These are phyloP conservation scores for Lachancea cidri DNA, from an alignment of 805 yeast genomes.

Conservation along the genomic window DNA sequence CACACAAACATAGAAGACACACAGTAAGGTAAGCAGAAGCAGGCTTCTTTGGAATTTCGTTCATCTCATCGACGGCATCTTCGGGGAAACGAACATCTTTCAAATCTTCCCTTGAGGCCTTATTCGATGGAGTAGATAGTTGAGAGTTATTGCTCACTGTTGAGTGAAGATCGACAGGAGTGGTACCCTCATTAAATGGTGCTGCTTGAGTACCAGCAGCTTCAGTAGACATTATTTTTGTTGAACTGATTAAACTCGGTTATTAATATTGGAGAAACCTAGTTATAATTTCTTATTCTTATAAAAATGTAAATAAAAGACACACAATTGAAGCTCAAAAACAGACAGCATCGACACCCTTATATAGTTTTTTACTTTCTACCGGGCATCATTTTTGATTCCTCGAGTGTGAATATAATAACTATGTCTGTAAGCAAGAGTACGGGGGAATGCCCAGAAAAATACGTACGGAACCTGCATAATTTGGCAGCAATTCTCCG, in stretches of 20 bases:
- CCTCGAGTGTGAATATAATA: not conserved
- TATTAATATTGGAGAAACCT: not conserved
- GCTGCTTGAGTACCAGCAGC: slow-evolving; percentile 7
- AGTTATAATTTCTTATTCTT: not conserved
- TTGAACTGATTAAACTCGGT: not conserved
- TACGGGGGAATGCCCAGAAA: slow-evolving; percentile 1
- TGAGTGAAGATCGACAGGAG: slow-evolving; percentile 13
- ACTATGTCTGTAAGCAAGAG: not conserved
- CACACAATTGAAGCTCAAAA: not conserved
- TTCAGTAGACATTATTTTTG: slow-evolving; percentile 5
- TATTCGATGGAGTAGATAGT: slow-evolving; percentile 29
- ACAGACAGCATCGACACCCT: not conserved
- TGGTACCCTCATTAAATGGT: slow-evolving; percentile 9
- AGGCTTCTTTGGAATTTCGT: slow-evolving; percentile 32
- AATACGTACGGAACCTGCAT: not conserved
- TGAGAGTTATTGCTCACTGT: slow-evolving; percentile 14
- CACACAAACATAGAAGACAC: slow-evolving; percentile 30
- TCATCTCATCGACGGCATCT: slow-evolving; percentile 2
- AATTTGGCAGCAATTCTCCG: not conserved
- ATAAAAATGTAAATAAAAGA: no score
- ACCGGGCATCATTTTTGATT: not conserved
- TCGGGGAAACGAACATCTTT: slow-evolving; percentile 13
- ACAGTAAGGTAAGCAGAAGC: slow-evolving; percentile 33
- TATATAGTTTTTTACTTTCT: not conserved
- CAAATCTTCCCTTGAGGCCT: slow-evolving; percentile 26